Evolutionary conservation across 768 basidiomycete genomes (phyloP), one percentile per base, ranked within the genome.

Genomic region (Mycena maculata): DNA sequence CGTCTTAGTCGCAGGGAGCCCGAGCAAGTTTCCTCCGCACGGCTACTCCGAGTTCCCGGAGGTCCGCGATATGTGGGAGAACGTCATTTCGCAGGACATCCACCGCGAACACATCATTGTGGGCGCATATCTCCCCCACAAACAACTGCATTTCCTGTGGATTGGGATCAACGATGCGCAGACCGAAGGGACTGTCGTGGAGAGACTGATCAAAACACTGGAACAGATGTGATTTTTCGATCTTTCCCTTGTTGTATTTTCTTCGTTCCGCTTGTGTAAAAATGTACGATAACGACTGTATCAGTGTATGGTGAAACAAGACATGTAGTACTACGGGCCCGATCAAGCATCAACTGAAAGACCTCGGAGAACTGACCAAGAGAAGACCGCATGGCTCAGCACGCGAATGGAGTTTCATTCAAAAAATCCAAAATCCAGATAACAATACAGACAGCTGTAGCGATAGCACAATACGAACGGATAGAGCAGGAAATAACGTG

Each of bases 41-140:
- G 62, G 60, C 23, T 71, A 71, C 59, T 10, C 45, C 30, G 69
- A 67, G 53, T 49, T 57, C 41, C 38, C 5, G 20, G 52, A 60
- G 42, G 50, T 67, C 13, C 60, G 69, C 28, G 69, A 59, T 23
- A 45, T 49, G 57, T 71, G 69, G 69, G 65, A 71, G 38, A 27
- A 64, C 30, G 65, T 71, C 28, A 55, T 64, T 18, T 36, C 45
- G 23, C 50, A 71, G 52, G 69, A 64, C 16, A 60, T 67, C 18
- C 69, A 71, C 25, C 44, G 28, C 7, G 65, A 71, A 48, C 69
- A 71, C 28, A 22, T 42, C 18, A 52, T 71, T 22, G 42, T 61
- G 18, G 69, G 65, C 2, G 57, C 58, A 20, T 67, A 63, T 44
- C 41, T 71, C 23, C 69, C 69, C 25, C 44, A 60, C 25, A 10